Base-by-base conservation (phyloP, 192 early-diverging fungal species). In the Phycomyces blakesleeanus region DNA sequence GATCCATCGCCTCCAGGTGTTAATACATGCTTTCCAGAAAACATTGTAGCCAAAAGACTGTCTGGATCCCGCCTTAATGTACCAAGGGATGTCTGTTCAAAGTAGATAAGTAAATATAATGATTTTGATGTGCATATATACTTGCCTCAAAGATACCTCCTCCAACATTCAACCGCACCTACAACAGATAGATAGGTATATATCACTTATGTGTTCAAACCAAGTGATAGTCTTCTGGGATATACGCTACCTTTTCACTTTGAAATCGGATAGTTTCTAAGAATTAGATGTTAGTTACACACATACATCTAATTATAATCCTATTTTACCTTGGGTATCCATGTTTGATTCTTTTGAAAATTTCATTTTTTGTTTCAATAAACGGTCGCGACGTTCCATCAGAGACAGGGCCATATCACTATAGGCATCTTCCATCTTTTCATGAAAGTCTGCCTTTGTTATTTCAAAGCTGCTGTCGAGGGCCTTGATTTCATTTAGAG, bases 1-100 rank as follows among this genome's bases (percentile, higher is more conserved):
- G 68, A 63, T 57, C 61, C 61, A 38, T 70, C 68, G 29, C 40
- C 24, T 18, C 64, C 68, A 18, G 41, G 44, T 44, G 26, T 56
- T 21, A 70, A 22, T 2, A 51, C 20, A 37, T 70, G 59, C 40
- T 55, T 55, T 20, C 68, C 68, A 3, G 68, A 70, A 57, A 70
- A 70, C 68, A 70, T 70, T 7, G 62, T 64, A 37, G 68, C 68
- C 37, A 70, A 53, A 24, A 70, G 44, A 26, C 61, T 64, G n/a
- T 57, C 20, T 20, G 21, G 40, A 10, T 70, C 68, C 11, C 68
- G 34, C 38, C 40, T 14, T 5, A 70, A 44, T 34, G 68, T 70
- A 24, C 50, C 57, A 20, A 64, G n/a, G 18, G 61, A 57, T 41
- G 68, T 70, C 60, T 49, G 14, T 38, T 40, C 8, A 59, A n/a